These are phyloP conservation scores for Backusella circina DNA, from an alignment of 192 early-diverging fungal genomes.

Conservation along the genomic window DNA sequence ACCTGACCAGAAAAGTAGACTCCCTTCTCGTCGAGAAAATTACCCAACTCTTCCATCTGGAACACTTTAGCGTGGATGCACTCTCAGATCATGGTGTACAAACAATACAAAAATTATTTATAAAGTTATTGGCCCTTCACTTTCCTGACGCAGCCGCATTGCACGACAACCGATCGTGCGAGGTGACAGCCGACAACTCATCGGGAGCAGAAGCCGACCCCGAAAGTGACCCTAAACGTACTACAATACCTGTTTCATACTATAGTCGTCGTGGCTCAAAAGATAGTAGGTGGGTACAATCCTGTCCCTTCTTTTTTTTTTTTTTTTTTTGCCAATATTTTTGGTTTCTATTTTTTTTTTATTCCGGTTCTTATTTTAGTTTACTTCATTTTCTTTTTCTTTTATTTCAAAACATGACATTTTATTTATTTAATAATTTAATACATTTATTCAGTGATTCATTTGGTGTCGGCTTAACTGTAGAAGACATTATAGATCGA, in stretches of 20 bases:
- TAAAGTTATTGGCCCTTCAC: not conserved
- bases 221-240: not conserved
- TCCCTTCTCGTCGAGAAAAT: not conserved
- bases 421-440: not conserved
- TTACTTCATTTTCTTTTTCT: not conserved
- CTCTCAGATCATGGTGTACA: not conserved
- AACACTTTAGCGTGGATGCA: constrained; percentile 5
- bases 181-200: not conserved
- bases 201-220: constrained; percentile 6
- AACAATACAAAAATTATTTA: not conserved
- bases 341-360: too few species aligned
- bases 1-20: not conserved
- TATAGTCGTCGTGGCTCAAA: constrained; percentile 15
- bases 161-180: not conserved
- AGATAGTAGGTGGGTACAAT: constrained; percentile 18
- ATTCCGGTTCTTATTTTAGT: not conserved
- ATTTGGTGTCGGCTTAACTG: constrained; percentile 10
- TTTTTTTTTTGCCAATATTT: too few species aligned
- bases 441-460: constrained; percentile 10
- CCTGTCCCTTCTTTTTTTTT: not conserved
- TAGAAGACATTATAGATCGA: constrained; percentile 12
- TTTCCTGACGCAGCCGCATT: not conserved
- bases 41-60: not conserved
- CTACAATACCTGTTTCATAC: not conserved
- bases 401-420: not conserved